A percentile compares a stretch with the other conserved stretches of the same genome.
Conservation (phyloP, 106 monocot genomes). For the Dioscorea zingiberensis region DNA sequence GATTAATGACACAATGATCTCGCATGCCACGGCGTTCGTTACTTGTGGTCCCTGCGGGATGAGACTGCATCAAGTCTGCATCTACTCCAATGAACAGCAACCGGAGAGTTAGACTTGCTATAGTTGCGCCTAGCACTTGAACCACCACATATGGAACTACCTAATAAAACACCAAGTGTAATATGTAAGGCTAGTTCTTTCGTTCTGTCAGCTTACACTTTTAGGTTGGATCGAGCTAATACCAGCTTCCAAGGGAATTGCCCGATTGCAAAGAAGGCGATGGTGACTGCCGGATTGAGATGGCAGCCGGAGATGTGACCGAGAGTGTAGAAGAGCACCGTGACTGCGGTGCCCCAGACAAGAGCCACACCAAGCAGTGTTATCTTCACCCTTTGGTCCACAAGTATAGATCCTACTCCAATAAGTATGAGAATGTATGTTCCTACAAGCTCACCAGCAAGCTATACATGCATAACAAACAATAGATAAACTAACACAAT, state of each 20-base stretch:
- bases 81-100: not conserved
- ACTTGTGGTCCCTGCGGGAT: not conserved
- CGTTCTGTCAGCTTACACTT: no score
- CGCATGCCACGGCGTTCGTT: slow-evolving; percentile 1
- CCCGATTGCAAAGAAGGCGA: not conserved
- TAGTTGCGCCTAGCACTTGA: slow-evolving; percentile 2
- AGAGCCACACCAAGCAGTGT: not conserved
- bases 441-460: not conserved
- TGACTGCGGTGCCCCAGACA: not conserved
- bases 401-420: not conserved
- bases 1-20: slow-evolving; percentile 8
- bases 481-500: not conserved
- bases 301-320: slow-evolving; percentile 4
- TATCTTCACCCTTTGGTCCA: not conserved
- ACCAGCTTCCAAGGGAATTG: slow-evolving; percentile 3
- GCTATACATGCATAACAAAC: not conserved
- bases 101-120: slow-evolving; percentile 2
- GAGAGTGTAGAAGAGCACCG: not conserved
- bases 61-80: slow-evolving; percentile 1
- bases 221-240: not conserved
- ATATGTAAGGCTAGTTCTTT: not conserved
- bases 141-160: slow-evolving; percentile 9
- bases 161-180: not conserved
- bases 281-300: slow-evolving; percentile 4
- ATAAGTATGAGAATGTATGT: slow-evolving; percentile 1